Base-by-base conservation (phyloP, 768 basidiomycete species). In the Lactifluus subvellereus region DNA sequence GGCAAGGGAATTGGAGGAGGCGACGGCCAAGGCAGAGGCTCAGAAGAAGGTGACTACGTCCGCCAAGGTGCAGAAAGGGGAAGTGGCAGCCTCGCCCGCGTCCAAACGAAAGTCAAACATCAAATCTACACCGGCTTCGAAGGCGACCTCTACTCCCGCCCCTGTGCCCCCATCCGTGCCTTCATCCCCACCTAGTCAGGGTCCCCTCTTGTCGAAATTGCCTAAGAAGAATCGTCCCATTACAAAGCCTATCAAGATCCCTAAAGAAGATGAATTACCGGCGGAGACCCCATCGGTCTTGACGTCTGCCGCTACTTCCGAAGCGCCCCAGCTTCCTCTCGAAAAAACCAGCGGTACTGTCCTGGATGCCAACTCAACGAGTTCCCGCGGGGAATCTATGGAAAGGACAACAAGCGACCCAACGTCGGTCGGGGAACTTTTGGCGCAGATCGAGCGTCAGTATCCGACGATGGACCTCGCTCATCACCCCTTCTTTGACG, bases 141-240 rank as follows among this genome's bases (percentile, higher is more conserved):
- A 67, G 47, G 16, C 50, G 1, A 35, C 68, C 18, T 22, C 64
- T 22, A 40, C 71, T 27, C 75, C 72, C 48, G 67, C 65, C 1
- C 22, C 68, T 10, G 50, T 64, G 4, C 56, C 71, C 40, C 47
- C 65, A n/a, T 71, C 69, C 55, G 57, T 37, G 4, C 66, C 33
- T 10, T 37, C 49, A 13, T 16, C 81, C 50, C 74, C 77, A n/a
- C 70, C 73, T 5, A 69, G 78, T 3, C 90, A 91, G 69, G 84
- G 84, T 11, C 89, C 90, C 18, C 81, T 92, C 38, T 76, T 90
- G 45, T 91, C 90, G 27, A 91, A 86, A 73, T 86, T 89, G 74
- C 87, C 90, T 6, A 92, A 91, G 79, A 92, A 92, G 73, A 88
- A 78, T 68, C 91, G 86, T 69, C 87, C 88, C 0, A 67, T 79